Conservation (phyloP, 2,329 filamentous ascomycete species). For the Chaetomium strumarium region DNA sequence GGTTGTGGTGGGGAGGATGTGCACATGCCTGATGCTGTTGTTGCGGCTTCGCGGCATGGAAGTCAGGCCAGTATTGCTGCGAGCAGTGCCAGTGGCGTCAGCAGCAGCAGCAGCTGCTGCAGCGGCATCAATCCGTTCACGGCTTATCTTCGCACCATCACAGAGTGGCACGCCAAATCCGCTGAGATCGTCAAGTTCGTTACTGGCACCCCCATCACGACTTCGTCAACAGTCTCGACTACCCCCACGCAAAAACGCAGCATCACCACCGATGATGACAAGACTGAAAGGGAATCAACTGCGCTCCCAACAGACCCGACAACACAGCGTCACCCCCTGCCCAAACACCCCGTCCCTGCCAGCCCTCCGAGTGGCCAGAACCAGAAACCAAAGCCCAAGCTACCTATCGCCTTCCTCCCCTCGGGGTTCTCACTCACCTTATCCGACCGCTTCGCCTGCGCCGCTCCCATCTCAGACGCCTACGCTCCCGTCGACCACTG, state of each 20-base stretch:
- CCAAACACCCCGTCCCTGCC: conserved; percentile 2
- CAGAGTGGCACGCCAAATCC: conserved; percentile 70
- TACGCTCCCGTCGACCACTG: conserved; percentile 87
- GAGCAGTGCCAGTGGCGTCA: conserved; percentile 8
- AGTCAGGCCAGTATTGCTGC: not conserved
- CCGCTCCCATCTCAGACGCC: conserved; percentile 67
- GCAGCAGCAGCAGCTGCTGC: conserved; percentile 21
- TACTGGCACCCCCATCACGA: conserved; percentile 26
- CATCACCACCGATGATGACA: not conserved
- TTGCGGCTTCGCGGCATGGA: not conserved
- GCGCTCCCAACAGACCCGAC: not conserved
- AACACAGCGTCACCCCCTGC: not conserved
- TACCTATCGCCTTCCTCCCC: conserved; percentile 70
- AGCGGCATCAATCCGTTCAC: conserved; percentile 38
- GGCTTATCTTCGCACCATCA: conserved; percentile 62
- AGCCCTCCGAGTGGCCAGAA: not conserved
- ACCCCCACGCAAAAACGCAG: not conserved
- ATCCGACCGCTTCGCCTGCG: conserved; percentile 67
- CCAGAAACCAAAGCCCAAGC: conserved; percentile 19
- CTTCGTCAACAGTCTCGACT: not conserved
- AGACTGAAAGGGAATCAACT: not conserved
- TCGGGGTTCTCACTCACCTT: conserved; percentile 74
- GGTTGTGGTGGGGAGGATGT: not conserved
- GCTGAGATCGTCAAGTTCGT: conserved; percentile 58
- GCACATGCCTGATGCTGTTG: not conserved